These are phyloP conservation scores for Psilocybe mexicana DNA, from an alignment of 1,284 basidiomycete genomes.

Conservation along the genomic window DNA sequence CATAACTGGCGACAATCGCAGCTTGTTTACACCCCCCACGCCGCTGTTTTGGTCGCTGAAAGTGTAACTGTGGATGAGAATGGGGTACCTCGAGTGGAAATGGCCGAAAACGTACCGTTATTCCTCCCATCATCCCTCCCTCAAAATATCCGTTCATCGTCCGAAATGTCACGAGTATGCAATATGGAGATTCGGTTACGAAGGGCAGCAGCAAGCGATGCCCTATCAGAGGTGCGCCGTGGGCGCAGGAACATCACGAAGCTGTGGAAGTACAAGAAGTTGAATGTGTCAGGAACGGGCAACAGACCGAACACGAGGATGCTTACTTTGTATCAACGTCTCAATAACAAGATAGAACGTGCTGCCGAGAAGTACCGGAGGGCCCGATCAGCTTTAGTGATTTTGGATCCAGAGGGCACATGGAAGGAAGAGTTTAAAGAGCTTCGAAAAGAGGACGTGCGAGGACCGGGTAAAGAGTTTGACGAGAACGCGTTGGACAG, in stretches of 20 bases:
- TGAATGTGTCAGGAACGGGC: constrained; percentile 15
- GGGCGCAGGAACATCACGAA: constrained; percentile 6
- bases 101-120: constrained; percentile 12
- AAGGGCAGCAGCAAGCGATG: constrained; percentile 9
- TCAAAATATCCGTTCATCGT: neutral
- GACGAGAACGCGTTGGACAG: neutral
- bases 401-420: constrained; percentile 2
- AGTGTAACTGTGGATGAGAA: too few relatives aligned
- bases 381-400: neutral
- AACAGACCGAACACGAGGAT: constrained; percentile 17
- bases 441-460: neutral
- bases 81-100: neutral
- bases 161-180: neutral
- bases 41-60: neutral
- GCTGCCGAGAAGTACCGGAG: neutral
- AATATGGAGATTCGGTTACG: constrained; percentile 20
- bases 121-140: constrained; percentile 18
- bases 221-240: neutral
- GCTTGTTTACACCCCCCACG: constrained; percentile 15
- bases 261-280: constrained; percentile 9
- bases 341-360: neutral
- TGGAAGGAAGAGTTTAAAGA: constrained; percentile 1
- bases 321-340: constrained; percentile 3
- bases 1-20: constrained; percentile 17
- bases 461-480: constrained; percentile 4